These are phyloP conservation scores for Boletus sp. DNA, from an alignment of 768 basidiomycete species.

Conservation along the genomic window DNA sequence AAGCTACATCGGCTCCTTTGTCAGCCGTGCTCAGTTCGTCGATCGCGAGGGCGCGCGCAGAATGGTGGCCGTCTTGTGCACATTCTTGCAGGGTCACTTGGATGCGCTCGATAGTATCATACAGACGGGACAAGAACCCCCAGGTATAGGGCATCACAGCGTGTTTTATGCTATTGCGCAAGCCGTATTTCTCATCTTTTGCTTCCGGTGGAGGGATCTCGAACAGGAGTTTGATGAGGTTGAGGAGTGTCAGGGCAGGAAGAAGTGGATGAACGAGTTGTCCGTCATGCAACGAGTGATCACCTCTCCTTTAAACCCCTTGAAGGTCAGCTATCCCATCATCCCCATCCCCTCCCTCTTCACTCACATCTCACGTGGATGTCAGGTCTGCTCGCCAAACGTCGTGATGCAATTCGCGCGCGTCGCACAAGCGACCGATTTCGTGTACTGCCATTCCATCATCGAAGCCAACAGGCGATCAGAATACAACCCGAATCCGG, in stretches of 20 bases:
- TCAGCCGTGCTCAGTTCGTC: conserved; percentile 86
- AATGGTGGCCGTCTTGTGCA: conserved; percentile 82
- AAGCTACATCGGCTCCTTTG: conserved; percentile 89
- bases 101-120: conserved; percentile 62
- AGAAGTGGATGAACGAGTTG: conserved; percentile 85
- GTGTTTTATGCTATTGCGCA: conserved; percentile 93
- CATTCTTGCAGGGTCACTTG: conserved; percentile 75
- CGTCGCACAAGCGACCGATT: conserved; percentile 84
- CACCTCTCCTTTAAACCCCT: conserved; percentile 80
- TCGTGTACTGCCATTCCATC: conserved; percentile 92
- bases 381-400: conserved; percentile 86
- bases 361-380: background rate
- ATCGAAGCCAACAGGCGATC: conserved; percentile 84
- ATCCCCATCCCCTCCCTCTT: background rate
- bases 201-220: conserved; percentile 94
- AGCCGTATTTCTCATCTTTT: conserved; percentile 94
- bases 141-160: conserved; percentile 45
- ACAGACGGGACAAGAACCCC: conserved; percentile 34
- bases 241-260: conserved; percentile 45
- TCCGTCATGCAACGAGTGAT: conserved; percentile 78
- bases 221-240: conserved; percentile 58
- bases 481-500: conserved; percentile 40
- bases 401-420: conserved; percentile 95
- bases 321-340: conserved; percentile 44
- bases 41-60: conserved; percentile 69